Percentiles rank a stretch among this genome's conserved stretches.
Evolutionary conservation across 768 basidiomycete genomes (phyloP).

Genomic region (Mycena olivaceomarginata): DNA sequence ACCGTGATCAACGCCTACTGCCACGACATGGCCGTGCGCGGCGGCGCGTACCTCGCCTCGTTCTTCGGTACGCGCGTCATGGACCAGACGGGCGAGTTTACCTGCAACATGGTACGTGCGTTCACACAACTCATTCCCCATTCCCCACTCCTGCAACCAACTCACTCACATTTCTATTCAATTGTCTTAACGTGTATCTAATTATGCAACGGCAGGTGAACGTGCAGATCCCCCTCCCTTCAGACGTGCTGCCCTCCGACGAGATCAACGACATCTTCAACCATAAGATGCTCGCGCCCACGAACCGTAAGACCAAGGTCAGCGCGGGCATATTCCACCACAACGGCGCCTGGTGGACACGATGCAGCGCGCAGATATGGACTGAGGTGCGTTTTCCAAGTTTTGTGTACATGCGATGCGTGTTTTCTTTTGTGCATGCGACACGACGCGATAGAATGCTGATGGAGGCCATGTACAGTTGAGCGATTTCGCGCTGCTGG

Average conservation of each 20-base stretch:
- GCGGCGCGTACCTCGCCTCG: constrained; percentile 76
- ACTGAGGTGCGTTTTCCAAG: constrained; percentile 39
- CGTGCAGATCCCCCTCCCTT: constrained; percentile 34
- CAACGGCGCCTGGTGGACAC: constrained; percentile 46
- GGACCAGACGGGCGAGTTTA: constrained; percentile 75
- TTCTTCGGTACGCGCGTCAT: constrained; percentile 78
- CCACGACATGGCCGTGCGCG: constrained; percentile 79
- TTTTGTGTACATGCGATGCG: neutral
- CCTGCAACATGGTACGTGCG: constrained; percentile 78
- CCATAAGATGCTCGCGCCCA: constrained; percentile 42
- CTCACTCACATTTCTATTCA: too few species aligned
- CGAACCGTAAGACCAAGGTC: constrained; percentile 36
- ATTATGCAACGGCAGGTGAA: constrained; percentile 16
- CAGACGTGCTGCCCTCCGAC: constrained; percentile 18
- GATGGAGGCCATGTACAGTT: constrained; percentile 10
- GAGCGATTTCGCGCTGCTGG: constrained; percentile 40
- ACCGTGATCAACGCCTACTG: constrained; percentile 82
- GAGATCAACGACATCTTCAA: constrained; percentile 26
- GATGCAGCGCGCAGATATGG: constrained; percentile 49
- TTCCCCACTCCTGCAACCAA: neutral
- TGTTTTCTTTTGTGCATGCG: neutral
- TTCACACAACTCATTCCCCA: neutral
- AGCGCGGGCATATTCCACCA: constrained; percentile 43
- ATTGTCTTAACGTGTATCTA: neutral
- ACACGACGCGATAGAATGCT: neutral